phyloP scores from a whole-genome alignment of 2,329 filamentous ascomycete species.

The Phyllosticta citriasiana region DNA sequence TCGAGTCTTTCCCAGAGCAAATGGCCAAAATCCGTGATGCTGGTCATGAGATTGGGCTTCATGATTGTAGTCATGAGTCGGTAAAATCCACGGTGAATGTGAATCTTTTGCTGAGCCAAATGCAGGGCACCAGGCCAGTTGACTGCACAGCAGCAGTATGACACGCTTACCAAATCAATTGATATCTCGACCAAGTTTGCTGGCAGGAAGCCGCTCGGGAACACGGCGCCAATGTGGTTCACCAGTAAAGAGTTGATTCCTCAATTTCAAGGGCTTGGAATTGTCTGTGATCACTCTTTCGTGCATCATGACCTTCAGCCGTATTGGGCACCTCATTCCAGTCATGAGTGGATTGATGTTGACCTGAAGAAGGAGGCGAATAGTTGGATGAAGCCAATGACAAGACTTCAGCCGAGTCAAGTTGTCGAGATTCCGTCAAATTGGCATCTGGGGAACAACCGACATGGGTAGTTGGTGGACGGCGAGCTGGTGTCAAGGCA shows the following conservation, averaged over 20 bases:
- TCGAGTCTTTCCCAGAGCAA: conserved; percentile 41
- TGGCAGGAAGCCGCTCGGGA: conserved; percentile 33
- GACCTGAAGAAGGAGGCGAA: conserved; percentile 22
- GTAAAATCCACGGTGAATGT: conserved; percentile 16
- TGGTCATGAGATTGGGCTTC: conserved; percentile 34
- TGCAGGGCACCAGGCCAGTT: not conserved
- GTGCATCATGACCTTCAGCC: conserved; percentile 40
- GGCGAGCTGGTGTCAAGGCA: not conserved
- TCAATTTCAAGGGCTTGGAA: conserved; percentile 32
- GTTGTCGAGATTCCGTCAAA: conserved; percentile 38
- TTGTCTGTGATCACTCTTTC: conserved; percentile 39
- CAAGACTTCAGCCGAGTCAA: conserved; percentile 18
- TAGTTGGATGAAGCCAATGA: conserved; percentile 32
- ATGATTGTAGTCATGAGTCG: conserved; percentile 33
- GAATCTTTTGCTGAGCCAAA: not conserved
- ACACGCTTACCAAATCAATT: conserved; percentile 30
- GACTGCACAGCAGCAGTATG: conserved; percentile 23
- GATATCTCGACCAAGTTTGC: conserved; percentile 28
- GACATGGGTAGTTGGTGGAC: not conserved
- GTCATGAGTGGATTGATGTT: conserved; percentile 21
- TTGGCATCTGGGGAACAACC: conserved; percentile 25
- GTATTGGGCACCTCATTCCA: conserved; percentile 24
- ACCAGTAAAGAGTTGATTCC: conserved; percentile 29
- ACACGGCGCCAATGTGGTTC: conserved; percentile 36
- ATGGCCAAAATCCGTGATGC: conserved; percentile 34